Conservation (phyloP, 2,329 filamentous ascomycete genomes). For the Nothomitra cinnamomea region DNA sequence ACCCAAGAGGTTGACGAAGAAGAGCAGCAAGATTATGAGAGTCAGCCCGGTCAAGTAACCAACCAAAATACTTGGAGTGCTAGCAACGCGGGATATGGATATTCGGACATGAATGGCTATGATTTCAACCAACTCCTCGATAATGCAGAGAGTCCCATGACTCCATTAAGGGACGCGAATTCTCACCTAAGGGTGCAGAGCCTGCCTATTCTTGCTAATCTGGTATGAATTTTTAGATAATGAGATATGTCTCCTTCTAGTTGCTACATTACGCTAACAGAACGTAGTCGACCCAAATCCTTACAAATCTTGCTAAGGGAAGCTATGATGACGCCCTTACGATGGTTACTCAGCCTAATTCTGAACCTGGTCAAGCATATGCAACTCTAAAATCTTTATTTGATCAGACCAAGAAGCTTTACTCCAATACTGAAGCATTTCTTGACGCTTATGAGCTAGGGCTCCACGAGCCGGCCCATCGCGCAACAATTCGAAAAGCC, state of each 20-base stretch:
- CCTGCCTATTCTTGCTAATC: constrained; percentile 41
- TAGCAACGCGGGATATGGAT: background rate
- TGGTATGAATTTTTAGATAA: constrained; percentile 26
- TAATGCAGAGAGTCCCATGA: background rate
- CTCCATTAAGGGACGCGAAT: constrained; percentile 18
- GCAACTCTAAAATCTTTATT: constrained; percentile 43
- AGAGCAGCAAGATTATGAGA: background rate
- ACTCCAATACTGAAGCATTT: constrained; percentile 38
- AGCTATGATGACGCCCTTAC: constrained; percentile 38
- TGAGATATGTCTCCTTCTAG: too few species aligned
- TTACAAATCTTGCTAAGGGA: constrained; percentile 38
- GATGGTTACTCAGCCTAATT: constrained; percentile 37
- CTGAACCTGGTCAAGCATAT: constrained; percentile 43
- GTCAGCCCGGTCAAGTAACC: background rate
- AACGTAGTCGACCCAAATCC: constrained; percentile 39
- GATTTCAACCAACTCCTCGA: background rate
- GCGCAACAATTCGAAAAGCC: constrained; percentile 43
- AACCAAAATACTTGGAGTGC: background rate
- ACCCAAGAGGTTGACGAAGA: too few species aligned
- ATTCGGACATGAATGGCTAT: background rate
- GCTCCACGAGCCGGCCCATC: constrained; percentile 32
- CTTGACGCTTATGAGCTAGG: constrained; percentile 35
- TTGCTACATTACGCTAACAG: too few species aligned
- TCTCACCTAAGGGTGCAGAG: constrained; percentile 38
- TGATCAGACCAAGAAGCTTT: constrained; percentile 45